Evolutionary conservation across 2,329 filamentous ascomycete species (phyloP), one percentile per base, ranked within the genome.

Genomic region (Xylariaceae sp.): DNA sequence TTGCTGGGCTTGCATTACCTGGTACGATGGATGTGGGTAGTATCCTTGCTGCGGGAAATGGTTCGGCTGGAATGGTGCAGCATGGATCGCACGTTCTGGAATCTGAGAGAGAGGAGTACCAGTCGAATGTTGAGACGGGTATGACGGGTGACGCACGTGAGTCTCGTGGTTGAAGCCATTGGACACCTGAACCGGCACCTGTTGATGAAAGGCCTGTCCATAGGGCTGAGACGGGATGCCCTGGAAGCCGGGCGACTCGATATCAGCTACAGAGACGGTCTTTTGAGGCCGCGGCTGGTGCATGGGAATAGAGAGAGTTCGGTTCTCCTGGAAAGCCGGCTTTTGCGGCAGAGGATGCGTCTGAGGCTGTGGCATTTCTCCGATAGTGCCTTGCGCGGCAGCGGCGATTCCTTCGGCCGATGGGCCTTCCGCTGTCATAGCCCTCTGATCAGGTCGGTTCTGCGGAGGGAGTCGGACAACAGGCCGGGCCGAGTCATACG

Each of bases 241-340:
- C 37, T 60, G 55, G 47, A 63, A 70, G 5, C 75, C 78, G 4
- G 89, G 87, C 6, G 84, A 84, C 58, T 96, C 92, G 47, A 96
- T 94, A 50, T 87, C 88, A 37, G 87, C 85, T 38, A 96, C 79
- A 8, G 89, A 95, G 19, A 96, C 86, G 5, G 88, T 73, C 67
- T 96, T 96, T 58, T 96, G 89, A 7, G 92, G 90, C 33, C 86
- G 82, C 37, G 92, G 92, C 56, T 96, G 92, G 56, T 96, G 86
- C 79, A 96, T 94, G 1, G 87, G 75, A 45, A 75, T 65, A 27
- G 63, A 58, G 43, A 56, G 66, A 5, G 67, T 59, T 27, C 68
- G 63, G 45, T 67, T 77, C 52, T 80, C 73, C 45, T 75, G 67
- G 56, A 73, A 70, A 14, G 61, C 57, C 18, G 74, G 74, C 52